Evolutionary conservation across 371 early-diverging fungal genomes (phyloP).

Genomic region (Amoeboaphelidium occidentale): DNA sequence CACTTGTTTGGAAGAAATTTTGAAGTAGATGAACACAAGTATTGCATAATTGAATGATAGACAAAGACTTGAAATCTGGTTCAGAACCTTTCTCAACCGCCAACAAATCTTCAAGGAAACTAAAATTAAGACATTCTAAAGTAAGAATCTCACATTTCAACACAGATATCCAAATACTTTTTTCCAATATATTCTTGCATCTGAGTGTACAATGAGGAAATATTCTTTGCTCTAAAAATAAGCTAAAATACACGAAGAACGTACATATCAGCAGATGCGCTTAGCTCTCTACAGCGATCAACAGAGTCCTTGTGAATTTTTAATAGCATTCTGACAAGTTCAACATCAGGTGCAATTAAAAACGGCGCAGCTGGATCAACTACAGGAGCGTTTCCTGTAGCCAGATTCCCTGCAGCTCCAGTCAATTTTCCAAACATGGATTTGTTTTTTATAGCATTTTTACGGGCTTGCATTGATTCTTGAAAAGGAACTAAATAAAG

Average conservation of each 20-base stretch:
- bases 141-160: slow-evolving; percentile 38
- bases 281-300: slow-evolving; percentile 50
- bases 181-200: slow-evolving; percentile 46
- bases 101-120: slow-evolving; percentile 43
- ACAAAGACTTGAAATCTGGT: slow-evolving; percentile 42
- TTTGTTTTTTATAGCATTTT: too few relatives aligned
- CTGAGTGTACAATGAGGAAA: slow-evolving; percentile 31
- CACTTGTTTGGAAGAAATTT: slow-evolving; percentile 48
- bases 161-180: slow-evolving; percentile 46
- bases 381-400: slow-evolving; percentile 3
- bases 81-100: slow-evolving; percentile 27
- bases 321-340: slow-evolving; percentile 32
- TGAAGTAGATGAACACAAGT: slow-evolving; percentile 51
- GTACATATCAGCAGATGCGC: slow-evolving; percentile 36
- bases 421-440: too few relatives aligned
- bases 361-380: too few relatives aligned
- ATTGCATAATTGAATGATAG: slow-evolving; percentile 36
- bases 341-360: too few relatives aligned
- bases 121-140: slow-evolving; percentile 7
- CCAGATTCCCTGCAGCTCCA: slow-evolving; percentile 2
- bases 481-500: too few relatives aligned
- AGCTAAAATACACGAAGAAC: slow-evolving; percentile 2
- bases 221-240: slow-evolving; percentile 19
- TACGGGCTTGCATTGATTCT: too few relatives aligned
- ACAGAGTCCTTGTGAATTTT: slow-evolving; percentile 65